Percentiles rank a stretch among this genome's conserved stretches.
These are phyloP conservation scores for Solanum bukasovii DNA, from an alignment of 257 asterid genomes.

Conservation along the genomic window DNA sequence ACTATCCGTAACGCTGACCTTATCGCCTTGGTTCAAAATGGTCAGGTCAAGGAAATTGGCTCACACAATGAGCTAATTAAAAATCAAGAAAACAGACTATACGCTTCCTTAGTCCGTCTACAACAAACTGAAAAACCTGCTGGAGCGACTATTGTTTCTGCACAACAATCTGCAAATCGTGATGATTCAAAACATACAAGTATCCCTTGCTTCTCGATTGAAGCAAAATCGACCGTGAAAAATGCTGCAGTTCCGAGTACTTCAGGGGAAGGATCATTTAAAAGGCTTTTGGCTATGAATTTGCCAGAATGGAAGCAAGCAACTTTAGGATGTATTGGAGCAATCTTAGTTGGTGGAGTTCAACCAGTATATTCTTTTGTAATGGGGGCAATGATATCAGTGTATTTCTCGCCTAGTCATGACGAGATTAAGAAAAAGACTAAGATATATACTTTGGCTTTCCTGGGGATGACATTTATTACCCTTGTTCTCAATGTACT, in stretches of 20 bases:
- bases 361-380: conserved; percentile 69
- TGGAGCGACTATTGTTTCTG: neutral
- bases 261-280: conserved; percentile 46
- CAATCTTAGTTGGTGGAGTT: conserved; percentile 60
- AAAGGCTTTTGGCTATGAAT: conserved; percentile 68
- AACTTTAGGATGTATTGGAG: conserved; percentile 39
- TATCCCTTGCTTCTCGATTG: neutral
- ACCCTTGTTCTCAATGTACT: conserved; percentile 42
- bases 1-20: too few species aligned
- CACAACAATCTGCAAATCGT: neutral
- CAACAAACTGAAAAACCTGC: too few species aligned
- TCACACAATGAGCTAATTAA: too few species aligned
- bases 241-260: neutral
- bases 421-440: conserved; percentile 45
- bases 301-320: conserved; percentile 85
- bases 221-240: neutral
- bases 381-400: conserved; percentile 67
- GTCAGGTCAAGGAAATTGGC: too few species aligned
- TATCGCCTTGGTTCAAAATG: too few species aligned
- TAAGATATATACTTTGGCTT: conserved; percentile 31
- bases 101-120: too few species aligned
- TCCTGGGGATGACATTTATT: conserved; percentile 60
- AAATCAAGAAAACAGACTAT: too few species aligned
- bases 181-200: neutral
- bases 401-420: conserved; percentile 51